phyloP scores from a whole-genome alignment of 257 asterid genomes.

The Ehretia macrophylla region DNA sequence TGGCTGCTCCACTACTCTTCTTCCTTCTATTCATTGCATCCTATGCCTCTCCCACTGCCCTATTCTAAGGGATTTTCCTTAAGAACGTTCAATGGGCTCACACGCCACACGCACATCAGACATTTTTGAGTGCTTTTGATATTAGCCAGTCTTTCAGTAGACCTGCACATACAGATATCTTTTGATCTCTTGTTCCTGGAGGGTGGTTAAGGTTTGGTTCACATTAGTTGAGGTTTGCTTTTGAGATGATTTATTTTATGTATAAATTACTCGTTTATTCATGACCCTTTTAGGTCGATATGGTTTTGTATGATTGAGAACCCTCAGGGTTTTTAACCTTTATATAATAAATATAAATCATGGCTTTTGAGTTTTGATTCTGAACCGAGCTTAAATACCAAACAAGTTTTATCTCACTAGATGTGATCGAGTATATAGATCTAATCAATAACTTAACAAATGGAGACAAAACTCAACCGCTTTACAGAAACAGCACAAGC shows the following conservation, averaged over 20 bases:
- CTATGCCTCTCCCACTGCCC: conserved; percentile 15
- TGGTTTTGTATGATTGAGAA: conserved; percentile 36
- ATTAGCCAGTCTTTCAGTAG: background rate
- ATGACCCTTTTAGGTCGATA: conserved; percentile 29
- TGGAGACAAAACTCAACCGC: background rate
- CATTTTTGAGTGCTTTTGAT: no score
- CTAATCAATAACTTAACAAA: background rate
- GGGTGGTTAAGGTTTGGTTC: background rate
- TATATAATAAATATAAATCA: conserved; percentile 21
- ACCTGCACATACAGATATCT: no score
- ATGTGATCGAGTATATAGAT: no score
- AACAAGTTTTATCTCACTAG: no score
- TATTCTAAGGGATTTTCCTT: conserved; percentile 12
- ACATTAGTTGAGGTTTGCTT: conserved; percentile 8
- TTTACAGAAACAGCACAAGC: no score
- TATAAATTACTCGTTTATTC: conserved; percentile 29
- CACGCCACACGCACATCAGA: no score
- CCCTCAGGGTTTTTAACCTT: no score
- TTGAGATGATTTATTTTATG: conserved; percentile 4
- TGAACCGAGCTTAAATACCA: background rate
- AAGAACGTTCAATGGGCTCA: background rate
- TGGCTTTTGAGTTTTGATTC: background rate
- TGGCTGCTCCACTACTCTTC: conserved; percentile 31
- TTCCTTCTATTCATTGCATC: conserved; percentile 32
- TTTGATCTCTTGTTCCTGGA: background rate